Base-by-base conservation (phyloP, 1,284 basidiomycete genomes). In the Puccinia hordei region DNA sequence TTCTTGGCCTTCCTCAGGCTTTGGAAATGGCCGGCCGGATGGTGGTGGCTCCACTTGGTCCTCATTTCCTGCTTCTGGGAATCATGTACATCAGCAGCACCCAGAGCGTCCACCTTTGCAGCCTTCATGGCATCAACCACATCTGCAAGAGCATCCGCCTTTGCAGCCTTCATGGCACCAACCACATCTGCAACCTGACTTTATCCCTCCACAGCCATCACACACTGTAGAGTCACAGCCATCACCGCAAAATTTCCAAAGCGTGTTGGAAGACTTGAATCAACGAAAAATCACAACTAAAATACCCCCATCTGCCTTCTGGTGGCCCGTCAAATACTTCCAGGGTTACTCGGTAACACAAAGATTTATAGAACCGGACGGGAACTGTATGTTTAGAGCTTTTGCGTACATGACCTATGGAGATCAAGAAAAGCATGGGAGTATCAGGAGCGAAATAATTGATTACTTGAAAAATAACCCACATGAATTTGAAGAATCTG, bases 311-410 rank as follows among this genome's bases (percentile, higher is more conserved):
- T 33, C 57, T 5, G 9, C 27, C 1, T 8, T 9, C 5, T 30
- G 10, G 57, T 3, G 13, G 33, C 57, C 27, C 22, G 17, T 59
- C 30, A 10, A 30, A 30, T 33, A 30, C n/a, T 27, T 66, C 13
- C 63, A 38, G n/a, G 63, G 63, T 44, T 66, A 66, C 17, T 22
- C 19, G 8, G 46, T 1, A 10, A 66, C 41, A 24, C 9, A 46
- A 24, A 8, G 38, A 9, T 66, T 46, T 46, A 66, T 66, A 38
- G 3, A 17, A 13, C 10, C 1, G 5, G 63, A 66, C 17, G 63
- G 63, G 5, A 66, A 66, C 9, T 66, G 63, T 27, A 17, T 66
- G n/a, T 66, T 66, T 15, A 66, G 63, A 46, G 63, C 24, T 4
- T 66, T 66, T 24, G 38, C 63, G 8, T 10, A 66, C n/a, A 24